Evolutionary conservation across 2,329 filamentous ascomycete genomes (phyloP), one percentile per base, ranked within the genome.

Genomic region (Chaetomiaceae sp.): DNA sequence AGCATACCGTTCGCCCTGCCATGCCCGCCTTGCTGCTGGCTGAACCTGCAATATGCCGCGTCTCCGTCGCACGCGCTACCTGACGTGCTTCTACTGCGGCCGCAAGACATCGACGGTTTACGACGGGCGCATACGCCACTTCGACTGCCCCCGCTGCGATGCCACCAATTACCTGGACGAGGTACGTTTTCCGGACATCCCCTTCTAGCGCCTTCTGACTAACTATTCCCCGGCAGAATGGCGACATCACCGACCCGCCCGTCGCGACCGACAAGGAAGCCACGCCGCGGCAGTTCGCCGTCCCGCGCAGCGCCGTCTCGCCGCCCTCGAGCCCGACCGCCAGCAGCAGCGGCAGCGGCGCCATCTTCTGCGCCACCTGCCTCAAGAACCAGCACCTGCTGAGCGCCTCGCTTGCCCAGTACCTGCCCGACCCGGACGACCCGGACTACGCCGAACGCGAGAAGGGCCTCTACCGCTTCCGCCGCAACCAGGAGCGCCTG

Each of bases 101-200:
- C 74, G 74, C 62, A 79, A 77, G 56, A 85, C 84, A 27, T 71
- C 73, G 27, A 72, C 78, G 46, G 71, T 67, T 53, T 81, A 77
- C 58, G 75, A 80, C 57, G 76, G 78, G 24, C 61, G 63, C 42
- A 72, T 79, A 47, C 75, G 73, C 62, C 75, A 81, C 59, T 95
- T 90, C 67, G 72, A 81, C 37, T 95, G 89, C 66, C 68, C 76
- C 17, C 71, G 77, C 51, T 98, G 93, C 71, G 86, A 93, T 58
- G 86, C 90, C 15, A 81, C 84, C 49, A 98, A 97, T 66, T 86
- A 88, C 68, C 73, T 96, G 26, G 93, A 98, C 63, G 76, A 91
- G 71, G 89, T 93, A 69, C 49, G 71, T 49, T 45, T n/a, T 14
- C 27, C 8, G 10, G 3, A 3, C 27, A 6, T 53, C n/a, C 4